Conservation (phyloP, 2,329 filamentous ascomycete species). For the Cephalotrichum gorgonifer region DNA sequence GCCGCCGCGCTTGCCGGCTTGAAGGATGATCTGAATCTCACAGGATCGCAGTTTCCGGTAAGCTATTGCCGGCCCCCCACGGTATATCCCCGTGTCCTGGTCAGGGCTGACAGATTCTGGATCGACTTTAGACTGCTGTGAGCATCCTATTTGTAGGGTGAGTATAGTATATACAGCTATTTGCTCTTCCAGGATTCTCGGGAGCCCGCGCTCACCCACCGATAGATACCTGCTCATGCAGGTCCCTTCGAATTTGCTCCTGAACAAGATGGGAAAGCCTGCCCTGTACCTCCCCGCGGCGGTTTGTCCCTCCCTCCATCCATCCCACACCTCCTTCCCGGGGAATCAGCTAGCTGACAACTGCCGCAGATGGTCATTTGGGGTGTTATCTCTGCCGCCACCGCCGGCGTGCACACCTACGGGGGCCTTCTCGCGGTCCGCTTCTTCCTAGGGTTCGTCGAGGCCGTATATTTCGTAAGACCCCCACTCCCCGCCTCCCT, state of each 20-base stretch:
- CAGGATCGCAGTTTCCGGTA: conserved; percentile 9
- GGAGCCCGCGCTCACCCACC: neutral
- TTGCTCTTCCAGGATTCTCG: neutral
- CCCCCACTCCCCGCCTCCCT: neutral
- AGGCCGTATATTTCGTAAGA: conserved; percentile 13
- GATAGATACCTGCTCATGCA: conserved; percentile 31
- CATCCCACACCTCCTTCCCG: neutral
- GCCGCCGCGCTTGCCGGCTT: conserved; percentile 34
- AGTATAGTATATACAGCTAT: conserved; percentile 7
- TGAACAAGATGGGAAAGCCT: conserved; percentile 26
- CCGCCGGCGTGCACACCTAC: conserved; percentile 23
- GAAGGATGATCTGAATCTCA: conserved; percentile 31
- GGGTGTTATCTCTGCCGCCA: conserved; percentile 26
- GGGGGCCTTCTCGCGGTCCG: conserved; percentile 21
- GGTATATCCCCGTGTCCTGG: neutral
- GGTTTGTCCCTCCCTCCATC: neutral
- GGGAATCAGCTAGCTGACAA: conserved; percentile 14
- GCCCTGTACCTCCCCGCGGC: conserved; percentile 20
- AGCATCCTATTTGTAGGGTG: conserved; percentile 41
- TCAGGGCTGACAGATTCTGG: neutral
- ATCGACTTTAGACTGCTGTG: conserved; percentile 27
- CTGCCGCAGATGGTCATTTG: conserved; percentile 30
- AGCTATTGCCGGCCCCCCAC: neutral
- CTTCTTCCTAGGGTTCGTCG: conserved; percentile 28
- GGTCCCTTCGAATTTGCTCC: conserved; percentile 31